phyloP scores from a whole-genome alignment of 805 yeast genomes.

The Lachancea lanzarotensis region DNA sequence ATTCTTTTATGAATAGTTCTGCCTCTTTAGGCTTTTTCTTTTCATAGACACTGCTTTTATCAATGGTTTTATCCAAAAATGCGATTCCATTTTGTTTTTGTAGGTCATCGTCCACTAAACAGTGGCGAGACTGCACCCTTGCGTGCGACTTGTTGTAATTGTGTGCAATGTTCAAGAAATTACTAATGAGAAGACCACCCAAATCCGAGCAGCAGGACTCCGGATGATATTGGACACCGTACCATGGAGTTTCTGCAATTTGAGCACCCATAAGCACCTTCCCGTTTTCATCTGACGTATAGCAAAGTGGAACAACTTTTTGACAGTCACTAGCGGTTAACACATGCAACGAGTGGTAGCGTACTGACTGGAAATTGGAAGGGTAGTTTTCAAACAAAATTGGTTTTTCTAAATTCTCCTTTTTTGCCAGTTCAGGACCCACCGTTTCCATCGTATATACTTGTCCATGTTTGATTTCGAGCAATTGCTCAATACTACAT shows the following conservation, averaged over 20 bases:
- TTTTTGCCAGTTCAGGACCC: conserved; percentile 12
- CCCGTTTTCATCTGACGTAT: conserved; percentile 41
- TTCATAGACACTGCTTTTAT: conserved; percentile 20
- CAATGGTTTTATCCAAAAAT: conserved; percentile 19
- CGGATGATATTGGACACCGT: conserved; percentile 96
- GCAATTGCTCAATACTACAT: conserved; percentile 45
- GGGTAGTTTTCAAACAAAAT: conserved; percentile 39
- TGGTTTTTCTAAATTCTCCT: conserved; percentile 7
- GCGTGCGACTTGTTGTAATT: conserved; percentile 22
- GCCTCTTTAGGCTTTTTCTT: conserved; percentile 5
- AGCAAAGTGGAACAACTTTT: conserved; percentile 52
- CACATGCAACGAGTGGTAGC: conserved; percentile 82
- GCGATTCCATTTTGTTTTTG: conserved; percentile 2
- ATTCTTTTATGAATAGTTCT: conserved; percentile 10
- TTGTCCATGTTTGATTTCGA: conserved; percentile 78
- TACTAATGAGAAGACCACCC: conserved; percentile 54
- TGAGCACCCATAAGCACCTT: conserved; percentile 72
- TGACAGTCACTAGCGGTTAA: conserved; percentile 12
- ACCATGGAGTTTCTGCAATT: conserved; percentile 59
- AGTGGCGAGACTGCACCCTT: conserved; percentile 14
- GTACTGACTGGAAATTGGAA: conserved; percentile 53
- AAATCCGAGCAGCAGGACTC: conserved; percentile 79
- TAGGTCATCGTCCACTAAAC: not conserved
- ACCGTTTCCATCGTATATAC: conserved; percentile 43
- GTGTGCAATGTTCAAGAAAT: conserved; percentile 40